phyloP scores from a whole-genome alignment of 345 rosid genomes.

The Rhodamnia rubescens region DNA sequence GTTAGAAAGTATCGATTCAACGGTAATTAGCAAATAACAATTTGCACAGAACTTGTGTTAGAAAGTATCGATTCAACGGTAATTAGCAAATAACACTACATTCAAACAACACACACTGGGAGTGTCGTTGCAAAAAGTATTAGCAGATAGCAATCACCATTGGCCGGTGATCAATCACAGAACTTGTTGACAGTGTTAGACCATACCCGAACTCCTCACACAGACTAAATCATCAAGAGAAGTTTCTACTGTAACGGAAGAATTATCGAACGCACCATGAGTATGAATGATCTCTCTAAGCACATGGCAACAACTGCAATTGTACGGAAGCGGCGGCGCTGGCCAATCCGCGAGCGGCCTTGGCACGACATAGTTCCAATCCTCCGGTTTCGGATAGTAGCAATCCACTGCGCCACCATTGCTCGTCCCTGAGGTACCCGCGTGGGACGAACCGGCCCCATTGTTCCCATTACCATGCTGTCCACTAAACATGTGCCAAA shows the following conservation, averaged over 20 bases:
- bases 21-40: not conserved
- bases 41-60: not conserved
- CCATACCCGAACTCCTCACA: not conserved
- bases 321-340: slow-evolving; percentile 9
- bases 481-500: not conserved
- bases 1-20: no score
- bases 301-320: slow-evolving; percentile 36
- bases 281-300: slow-evolving; percentile 38
- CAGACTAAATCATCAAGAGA: not conserved
- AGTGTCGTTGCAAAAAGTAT: not conserved
- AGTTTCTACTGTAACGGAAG: not conserved
- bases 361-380: not conserved
- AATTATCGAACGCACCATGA: slow-evolving; percentile 18
- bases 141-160: not conserved
- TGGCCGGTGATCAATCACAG: rapidly evolving
- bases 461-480: not conserved
- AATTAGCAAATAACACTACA: not conserved
- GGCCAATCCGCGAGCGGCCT: slow-evolving; percentile 15
- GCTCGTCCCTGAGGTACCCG: not conserved
- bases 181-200: not conserved
- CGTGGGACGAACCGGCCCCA: not conserved
- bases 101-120: not conserved
- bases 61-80: no score
- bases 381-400: not conserved
- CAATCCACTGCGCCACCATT: not conserved